Evolutionary conservation across 2,329 filamentous ascomycete genomes (phyloP).

Genomic region (Beauveria medogensis): DNA sequence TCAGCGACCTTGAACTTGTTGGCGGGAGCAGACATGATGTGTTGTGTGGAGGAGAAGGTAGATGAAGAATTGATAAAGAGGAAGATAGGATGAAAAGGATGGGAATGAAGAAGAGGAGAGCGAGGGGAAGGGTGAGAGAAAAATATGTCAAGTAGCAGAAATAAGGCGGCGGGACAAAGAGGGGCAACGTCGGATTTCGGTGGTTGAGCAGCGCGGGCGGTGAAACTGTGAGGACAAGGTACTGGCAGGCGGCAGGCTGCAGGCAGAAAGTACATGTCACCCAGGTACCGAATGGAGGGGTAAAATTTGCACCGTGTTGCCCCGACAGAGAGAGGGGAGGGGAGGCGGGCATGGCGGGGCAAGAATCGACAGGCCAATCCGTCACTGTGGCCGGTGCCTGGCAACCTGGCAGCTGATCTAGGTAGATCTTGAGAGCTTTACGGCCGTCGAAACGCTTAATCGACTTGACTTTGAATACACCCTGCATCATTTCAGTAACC

Average conservation of each 20-base stretch:
- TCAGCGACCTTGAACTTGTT: slow-evolving; percentile 97
- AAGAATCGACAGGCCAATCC: not conserved
- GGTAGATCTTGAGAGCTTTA: no score
- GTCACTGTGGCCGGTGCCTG: no score
- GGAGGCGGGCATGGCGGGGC: not conserved
- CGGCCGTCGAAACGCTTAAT: no score
- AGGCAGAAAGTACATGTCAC: not conserved
- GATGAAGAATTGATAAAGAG: slow-evolving; percentile 19
- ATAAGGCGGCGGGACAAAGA: slow-evolving; percentile 8
- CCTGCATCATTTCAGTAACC: no score
- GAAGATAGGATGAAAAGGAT: slow-evolving; percentile 16
- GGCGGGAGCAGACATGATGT: slow-evolving; percentile 67
- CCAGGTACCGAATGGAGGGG: slow-evolving; percentile 6
- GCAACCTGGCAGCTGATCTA: no score
- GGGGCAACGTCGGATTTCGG: slow-evolving; percentile 8
- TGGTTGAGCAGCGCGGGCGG: slow-evolving; percentile 3
- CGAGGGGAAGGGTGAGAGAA: slow-evolving; percentile 18
- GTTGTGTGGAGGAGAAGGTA: slow-evolving; percentile 16
- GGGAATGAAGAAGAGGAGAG: slow-evolving; percentile 17
- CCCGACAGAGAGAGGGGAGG: not conserved
- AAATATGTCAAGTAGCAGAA: slow-evolving; percentile 10
- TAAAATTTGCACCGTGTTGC: slow-evolving; percentile 3
- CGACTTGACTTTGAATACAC: no score
- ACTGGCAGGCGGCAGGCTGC: not conserved
- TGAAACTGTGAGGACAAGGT: not conserved